Evolutionary conservation across 495 filamentous ascomycete species (phyloP).

Genomic region (Terfezia claveryi): DNA sequence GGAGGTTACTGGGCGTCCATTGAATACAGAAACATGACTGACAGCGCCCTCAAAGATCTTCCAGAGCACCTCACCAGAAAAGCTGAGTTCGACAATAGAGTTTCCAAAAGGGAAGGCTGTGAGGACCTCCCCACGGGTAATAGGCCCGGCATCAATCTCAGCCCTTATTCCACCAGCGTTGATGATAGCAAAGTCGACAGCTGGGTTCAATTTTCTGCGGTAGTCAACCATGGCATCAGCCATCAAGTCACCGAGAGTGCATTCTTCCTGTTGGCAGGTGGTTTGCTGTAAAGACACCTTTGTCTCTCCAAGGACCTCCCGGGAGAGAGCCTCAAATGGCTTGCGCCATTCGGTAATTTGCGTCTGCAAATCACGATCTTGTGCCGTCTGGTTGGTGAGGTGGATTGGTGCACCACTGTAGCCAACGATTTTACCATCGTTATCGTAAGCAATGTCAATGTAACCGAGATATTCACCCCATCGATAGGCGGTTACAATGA

Average conservation of each 20-base stretch:
- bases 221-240: conserved; percentile 32
- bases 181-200: conserved; percentile 25
- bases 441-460: conserved; percentile 33
- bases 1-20: conserved; percentile 26
- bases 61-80: conserved; percentile 28
- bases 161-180: conserved; percentile 37
- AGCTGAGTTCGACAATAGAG: conserved; percentile 27
- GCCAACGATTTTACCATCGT: conserved; percentile 28
- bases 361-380: conserved; percentile 29
- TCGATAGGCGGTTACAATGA: conserved; percentile 33
- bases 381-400: conserved; percentile 30
- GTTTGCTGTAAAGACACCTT: conserved; percentile 28
- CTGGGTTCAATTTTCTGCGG: conserved; percentile 20
- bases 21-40: conserved; percentile 24
- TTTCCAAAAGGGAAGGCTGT: conserved; percentile 38
- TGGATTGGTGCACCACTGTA: conserved; percentile 36
- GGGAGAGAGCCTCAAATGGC: conserved; percentile 30
- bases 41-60: conserved; percentile 29
- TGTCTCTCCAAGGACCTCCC: conserved; percentile 26
- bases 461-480: conserved; percentile 40
- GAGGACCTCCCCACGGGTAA: conserved; percentile 33
- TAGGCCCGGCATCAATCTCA: conserved; percentile 28
- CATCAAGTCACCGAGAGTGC: conserved; percentile 31
- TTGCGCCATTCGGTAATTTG: conserved; percentile 30
- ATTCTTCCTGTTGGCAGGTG: conserved; percentile 30